Evolutionary conservation across 805 yeast species (phyloP).

Genomic region (Zygotorulaspora chibaensis): DNA sequence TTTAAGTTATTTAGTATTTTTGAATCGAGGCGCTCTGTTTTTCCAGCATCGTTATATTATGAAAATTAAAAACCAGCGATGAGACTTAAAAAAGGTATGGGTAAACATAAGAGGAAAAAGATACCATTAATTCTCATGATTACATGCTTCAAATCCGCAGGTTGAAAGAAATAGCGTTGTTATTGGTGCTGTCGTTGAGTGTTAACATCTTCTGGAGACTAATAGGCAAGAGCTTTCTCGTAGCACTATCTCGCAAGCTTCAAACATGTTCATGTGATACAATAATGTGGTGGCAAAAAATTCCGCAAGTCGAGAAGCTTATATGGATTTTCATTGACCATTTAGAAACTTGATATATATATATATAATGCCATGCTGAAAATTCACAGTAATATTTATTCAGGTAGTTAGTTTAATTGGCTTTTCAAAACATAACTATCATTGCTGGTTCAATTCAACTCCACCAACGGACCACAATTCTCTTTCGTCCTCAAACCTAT

Average conservation of each 20-base stretch:
- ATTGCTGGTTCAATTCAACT: slow-evolving; percentile 40
- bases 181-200: slow-evolving; percentile 11
- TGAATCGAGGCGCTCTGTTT: no score
- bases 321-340: slow-evolving; percentile 27
- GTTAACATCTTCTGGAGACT: slow-evolving; percentile 13
- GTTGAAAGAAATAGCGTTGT: slow-evolving; percentile 5
- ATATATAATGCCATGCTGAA: no score
- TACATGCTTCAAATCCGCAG: neutral
- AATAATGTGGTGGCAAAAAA: slow-evolving; percentile 31
- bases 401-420: neutral
- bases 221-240: slow-evolving; percentile 6
- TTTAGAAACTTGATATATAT: slow-evolving; percentile 10
- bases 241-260: slow-evolving; percentile 11
- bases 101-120: neutral
- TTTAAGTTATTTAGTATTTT: no score
- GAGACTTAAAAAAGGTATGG: no score
- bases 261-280: slow-evolving; percentile 20
- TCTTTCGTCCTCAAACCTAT: slow-evolving; percentile 76
- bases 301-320: slow-evolving; percentile 18
- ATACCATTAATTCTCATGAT: neutral
- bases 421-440: neutral
- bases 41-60: no score
- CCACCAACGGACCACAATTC: slow-evolving; percentile 90
- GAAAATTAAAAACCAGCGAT: no score
- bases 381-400: neutral